phyloP scores from a whole-genome alignment of 805 yeast genomes.

The Kodamaea laetipori region DNA sequence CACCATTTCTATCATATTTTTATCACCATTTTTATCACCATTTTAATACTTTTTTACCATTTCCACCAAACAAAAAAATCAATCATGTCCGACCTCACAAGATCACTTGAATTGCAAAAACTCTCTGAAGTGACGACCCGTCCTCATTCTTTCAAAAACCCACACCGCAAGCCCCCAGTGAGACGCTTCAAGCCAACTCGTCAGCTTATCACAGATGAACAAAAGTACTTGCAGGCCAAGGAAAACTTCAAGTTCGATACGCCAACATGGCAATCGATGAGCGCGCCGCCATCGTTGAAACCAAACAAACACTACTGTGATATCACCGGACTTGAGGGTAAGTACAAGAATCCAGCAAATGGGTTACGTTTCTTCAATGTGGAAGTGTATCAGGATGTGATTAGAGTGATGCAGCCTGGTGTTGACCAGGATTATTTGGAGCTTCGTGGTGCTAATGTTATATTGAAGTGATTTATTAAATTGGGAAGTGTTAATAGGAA shows the following conservation, averaged over 20 bases:
- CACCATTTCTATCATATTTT: background rate
- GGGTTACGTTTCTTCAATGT: slow-evolving; percentile 78
- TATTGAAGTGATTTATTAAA: slow-evolving; percentile 53
- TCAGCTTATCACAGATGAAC: slow-evolving; percentile 78
- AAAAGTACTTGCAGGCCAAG: slow-evolving; percentile 55
- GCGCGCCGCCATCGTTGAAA: slow-evolving; percentile 83
- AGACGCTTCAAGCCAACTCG: slow-evolving; percentile 72
- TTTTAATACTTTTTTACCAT: background rate
- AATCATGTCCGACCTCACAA: slow-evolving; percentile 8
- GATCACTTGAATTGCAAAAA: slow-evolving; percentile 23
- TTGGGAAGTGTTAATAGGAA: too few species aligned
- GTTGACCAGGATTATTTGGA: slow-evolving; percentile 91
- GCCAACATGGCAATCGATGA: slow-evolving; percentile 68
- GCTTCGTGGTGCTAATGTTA: slow-evolving; percentile 84
- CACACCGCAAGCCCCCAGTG: slow-evolving; percentile 51
- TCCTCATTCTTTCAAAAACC: slow-evolving; percentile 60
- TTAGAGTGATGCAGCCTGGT: slow-evolving; percentile 81
- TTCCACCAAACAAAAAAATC: background rate
- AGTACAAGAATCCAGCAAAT: slow-evolving; percentile 72
- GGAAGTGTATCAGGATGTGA: slow-evolving; percentile 74
- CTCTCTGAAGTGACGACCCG: slow-evolving; percentile 43
- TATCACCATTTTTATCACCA: too few species aligned
- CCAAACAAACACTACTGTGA: slow-evolving; percentile 90
- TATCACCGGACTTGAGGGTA: slow-evolving; percentile 83
- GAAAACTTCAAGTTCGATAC: slow-evolving; percentile 46